Percentiles rank a stretch among this genome's conserved stretches.
Conservation (phyloP, 2,329 filamentous ascomycete genomes). For the Zymoseptoria tritici region DNA sequence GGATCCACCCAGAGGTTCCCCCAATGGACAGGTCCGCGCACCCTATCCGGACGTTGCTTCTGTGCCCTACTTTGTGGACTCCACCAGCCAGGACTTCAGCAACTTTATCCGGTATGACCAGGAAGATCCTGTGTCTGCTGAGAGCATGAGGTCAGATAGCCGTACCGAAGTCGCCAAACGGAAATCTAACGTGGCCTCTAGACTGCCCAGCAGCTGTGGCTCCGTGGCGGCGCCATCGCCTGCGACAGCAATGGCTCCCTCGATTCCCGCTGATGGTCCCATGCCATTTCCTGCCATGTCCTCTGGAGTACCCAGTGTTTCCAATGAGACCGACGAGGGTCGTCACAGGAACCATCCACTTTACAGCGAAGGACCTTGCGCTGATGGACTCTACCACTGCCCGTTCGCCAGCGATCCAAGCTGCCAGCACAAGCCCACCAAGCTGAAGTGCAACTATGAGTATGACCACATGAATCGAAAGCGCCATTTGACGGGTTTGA, state of each 20-base stretch:
- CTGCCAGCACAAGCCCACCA: conserved; percentile 87
- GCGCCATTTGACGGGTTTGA: conserved; percentile 2
- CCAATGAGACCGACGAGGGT: conserved; percentile 26
- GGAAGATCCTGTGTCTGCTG: conserved; percentile 13
- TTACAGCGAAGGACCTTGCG: conserved; percentile 58
- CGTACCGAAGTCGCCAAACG: background rate
- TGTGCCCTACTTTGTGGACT: conserved; percentile 6
- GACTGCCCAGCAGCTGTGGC: conserved; percentile 9
- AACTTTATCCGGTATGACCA: conserved; percentile 26
- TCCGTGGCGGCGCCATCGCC: conserved; percentile 3
- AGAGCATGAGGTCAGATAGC: conserved; percentile 20
- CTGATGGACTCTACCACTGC: conserved; percentile 87
- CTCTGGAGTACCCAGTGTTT: conserved; percentile 9
- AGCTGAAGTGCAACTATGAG: conserved; percentile 99
- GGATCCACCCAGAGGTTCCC: conserved; percentile 1
- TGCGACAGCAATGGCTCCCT: conserved; percentile 3
- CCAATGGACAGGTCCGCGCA: conserved; percentile 7
- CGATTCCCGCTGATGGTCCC: conserved; percentile 2
- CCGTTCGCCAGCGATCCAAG: conserved; percentile 62
- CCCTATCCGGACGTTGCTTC: background rate
- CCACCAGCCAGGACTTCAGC: conserved; percentile 19
- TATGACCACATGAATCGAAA: conserved; percentile 46
- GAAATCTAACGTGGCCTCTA: conserved; percentile 15
- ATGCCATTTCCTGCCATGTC: conserved; percentile 5
- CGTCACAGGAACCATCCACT: conserved; percentile 50